Base-by-base conservation (phyloP, 2,329 filamentous ascomycete species). In the Leptosphaerulina australis region DNA sequence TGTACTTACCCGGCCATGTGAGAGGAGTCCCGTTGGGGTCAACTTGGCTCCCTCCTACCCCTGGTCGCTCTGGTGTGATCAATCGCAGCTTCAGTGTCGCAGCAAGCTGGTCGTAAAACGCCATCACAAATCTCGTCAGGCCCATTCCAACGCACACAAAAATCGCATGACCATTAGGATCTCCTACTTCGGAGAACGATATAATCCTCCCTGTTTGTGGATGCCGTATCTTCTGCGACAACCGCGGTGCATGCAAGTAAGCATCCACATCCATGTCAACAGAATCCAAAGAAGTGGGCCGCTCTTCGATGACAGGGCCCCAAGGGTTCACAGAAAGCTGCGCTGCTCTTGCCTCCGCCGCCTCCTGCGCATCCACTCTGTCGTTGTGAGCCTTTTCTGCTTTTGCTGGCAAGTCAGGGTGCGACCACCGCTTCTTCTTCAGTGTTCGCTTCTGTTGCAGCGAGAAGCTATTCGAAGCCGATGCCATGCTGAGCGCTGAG, bases 141-240 rank as follows among this genome's bases (percentile, higher is more conserved):
- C 94, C 94, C 94, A 99, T 99, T 15, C 94, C 94, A 2, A 99
- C 91, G 66, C 94, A 99, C 69, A 94, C 95, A 62, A 99, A 92
- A 2, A 99, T 90, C 2, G 91, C 93, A 59, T 88, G 93, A 1
- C 94, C 94, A 33, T 93, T 85, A 0, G 92, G 86, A 70, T 97
- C 92, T 11, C 94, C 94, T 2, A 99, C 94, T 71, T 99, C 94
- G 0, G 93, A 97, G 67, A 97, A 99, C 0, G 91, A 95, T 59
- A 99, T 97, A 3, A 88, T 81, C 12, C 94, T 85, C 1, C 92
- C 91, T 0, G 90, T 95, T 50, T 90, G 87, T 0, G 91, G 91
- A 72, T 97, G 90, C 17, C 81, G 81, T 41, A 97, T 90, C 73
- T 88, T 96, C 66, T 96, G 92, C 3, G 90, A 95, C 44, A 99